phyloP scores from a whole-genome alignment of 176 grass and related monocot species.

The Tillandsia fasciculata region DNA sequence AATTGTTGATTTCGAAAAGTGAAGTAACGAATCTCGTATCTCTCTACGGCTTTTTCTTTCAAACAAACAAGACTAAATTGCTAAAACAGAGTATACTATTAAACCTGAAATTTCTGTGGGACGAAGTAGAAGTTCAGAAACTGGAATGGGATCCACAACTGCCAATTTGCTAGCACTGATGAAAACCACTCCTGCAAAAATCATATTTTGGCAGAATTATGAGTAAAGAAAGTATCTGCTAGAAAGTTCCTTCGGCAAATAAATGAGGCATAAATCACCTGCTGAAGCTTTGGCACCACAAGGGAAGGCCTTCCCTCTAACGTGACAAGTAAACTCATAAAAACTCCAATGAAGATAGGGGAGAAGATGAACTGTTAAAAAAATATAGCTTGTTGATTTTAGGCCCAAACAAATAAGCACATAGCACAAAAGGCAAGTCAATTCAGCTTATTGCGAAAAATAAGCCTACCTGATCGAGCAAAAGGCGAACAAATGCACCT shows the following conservation, averaged over 20 bases:
- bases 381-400: constrained; percentile 2
- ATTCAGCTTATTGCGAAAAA: too few relatives aligned
- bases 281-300: constrained; percentile 79
- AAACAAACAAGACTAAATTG: not conserved
- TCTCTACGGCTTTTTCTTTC: not conserved
- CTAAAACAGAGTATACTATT: not conserved
- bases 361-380: constrained; percentile 65
- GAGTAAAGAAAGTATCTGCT: not conserved
- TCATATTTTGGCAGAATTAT: constrained; percentile 10
- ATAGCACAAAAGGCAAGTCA: not conserved
- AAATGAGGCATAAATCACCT: constrained; percentile 38
- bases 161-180: constrained; percentile 75
- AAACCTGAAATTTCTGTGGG: constrained; percentile 86
- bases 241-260: not conserved
- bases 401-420: constrained; percentile 15
- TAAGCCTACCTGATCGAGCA: constrained; percentile 68
- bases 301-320: constrained; percentile 73
- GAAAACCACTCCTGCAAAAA: constrained; percentile 67
- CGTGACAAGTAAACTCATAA: constrained; percentile 65
- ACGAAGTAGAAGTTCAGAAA: constrained; percentile 93
- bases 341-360: constrained; percentile 80
- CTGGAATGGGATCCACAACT: constrained; percentile 93
- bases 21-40: not conserved
- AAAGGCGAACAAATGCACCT: constrained; percentile 59
- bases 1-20: not conserved